Evolutionary conservation across 768 basidiomycete genomes (phyloP).

Genomic region (Leucocoprinus sp.): DNA sequence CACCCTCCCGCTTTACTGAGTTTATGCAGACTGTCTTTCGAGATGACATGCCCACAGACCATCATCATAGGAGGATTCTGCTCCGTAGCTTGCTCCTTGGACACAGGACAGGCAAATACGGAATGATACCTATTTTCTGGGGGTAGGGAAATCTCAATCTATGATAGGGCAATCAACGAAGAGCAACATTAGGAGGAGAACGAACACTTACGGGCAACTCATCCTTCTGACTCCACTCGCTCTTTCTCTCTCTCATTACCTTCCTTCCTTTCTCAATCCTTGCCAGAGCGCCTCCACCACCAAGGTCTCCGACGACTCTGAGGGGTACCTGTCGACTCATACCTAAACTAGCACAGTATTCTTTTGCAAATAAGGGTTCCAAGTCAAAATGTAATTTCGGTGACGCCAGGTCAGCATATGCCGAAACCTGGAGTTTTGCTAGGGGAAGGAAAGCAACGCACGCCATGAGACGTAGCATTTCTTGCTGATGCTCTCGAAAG

Average conservation of each 20-base stretch:
- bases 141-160: constrained; percentile 93
- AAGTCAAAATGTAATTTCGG: constrained; percentile 71
- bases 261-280: constrained; percentile 91
- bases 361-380: constrained; percentile 76
- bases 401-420: constrained; percentile 68
- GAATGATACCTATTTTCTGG: constrained; percentile 91
- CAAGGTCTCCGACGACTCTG: constrained; percentile 85
- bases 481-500: constrained; percentile 48
- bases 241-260: constrained; percentile 89
- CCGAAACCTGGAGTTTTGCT: constrained; percentile 54
- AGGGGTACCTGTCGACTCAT: constrained; percentile 88
- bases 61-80: constrained; percentile 98
- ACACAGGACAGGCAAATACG: constrained; percentile 95
- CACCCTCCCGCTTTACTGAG: constrained; percentile 78
- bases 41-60: constrained; percentile 90
- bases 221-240: constrained; percentile 84
- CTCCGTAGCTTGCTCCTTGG: constrained; percentile 93
- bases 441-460: constrained; percentile 67
- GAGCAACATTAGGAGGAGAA: background rate
- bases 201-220: constrained; percentile 69
- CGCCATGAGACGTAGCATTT: constrained; percentile 64
- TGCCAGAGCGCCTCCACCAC: constrained; percentile 83
- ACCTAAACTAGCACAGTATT: constrained; percentile 80
- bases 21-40: constrained; percentile 85
- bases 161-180: constrained; percentile 4